Evolutionary conservation across 208 protist genomes (phyloP).

Genomic region (Trichomonas tenax): DNA sequence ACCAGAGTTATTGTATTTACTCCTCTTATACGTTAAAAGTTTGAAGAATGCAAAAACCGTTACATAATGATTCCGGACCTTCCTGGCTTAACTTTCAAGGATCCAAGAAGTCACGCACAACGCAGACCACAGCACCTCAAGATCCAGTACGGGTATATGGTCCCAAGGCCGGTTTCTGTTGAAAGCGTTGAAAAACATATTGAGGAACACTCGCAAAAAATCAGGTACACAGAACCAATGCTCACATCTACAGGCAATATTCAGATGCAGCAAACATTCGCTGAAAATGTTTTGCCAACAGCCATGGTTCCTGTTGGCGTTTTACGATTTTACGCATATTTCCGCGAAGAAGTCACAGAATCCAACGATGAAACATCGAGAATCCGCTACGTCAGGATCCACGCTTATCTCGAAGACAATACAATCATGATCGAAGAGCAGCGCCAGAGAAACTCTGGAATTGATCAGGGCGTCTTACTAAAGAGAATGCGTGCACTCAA

Average conservation of each 20-base stretch:
- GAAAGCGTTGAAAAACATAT: neutral
- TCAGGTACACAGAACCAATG: neutral
- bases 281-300: neutral
- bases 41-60: too few species aligned
- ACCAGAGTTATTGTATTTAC: too few species aligned
- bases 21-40: too few species aligned
- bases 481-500: conserved; percentile 41
- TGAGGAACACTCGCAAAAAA: neutral
- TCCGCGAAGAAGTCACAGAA: conserved; percentile 71
- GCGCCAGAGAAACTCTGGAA: conserved; percentile 65
- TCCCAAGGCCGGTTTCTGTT: neutral
- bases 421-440: conserved; percentile 72
- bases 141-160: neutral
- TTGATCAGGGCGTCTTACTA: conserved; percentile 63
- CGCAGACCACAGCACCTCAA: neutral
- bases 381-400: conserved; percentile 67
- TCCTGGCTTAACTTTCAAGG: neutral
- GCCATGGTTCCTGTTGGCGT: conserved; percentile 32
- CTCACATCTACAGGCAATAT: neutral
- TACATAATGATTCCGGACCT: neutral
- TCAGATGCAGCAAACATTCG: neutral
- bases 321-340: conserved; percentile 78
- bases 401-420: conserved; percentile 74
- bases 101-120: neutral
- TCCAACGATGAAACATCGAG: conserved; percentile 59